A percentile compares a stretch with the other conserved stretches of the same genome.
phyloP scores from a whole-genome alignment of 257 asterid genomes.

The Forsythia viridissima region DNA sequence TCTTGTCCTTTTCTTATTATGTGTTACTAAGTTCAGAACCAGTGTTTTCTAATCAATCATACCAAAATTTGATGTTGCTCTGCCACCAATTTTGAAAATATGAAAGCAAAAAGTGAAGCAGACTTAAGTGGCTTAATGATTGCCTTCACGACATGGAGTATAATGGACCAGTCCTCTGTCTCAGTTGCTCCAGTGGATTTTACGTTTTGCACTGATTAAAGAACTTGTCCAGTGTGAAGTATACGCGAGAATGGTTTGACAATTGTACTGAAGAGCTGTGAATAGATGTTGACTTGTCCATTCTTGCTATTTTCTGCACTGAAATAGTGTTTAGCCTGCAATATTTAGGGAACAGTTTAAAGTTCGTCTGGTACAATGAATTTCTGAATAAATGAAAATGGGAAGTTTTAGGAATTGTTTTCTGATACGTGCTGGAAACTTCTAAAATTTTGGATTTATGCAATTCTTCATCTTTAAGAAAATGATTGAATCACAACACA shows the following conservation, averaged over 20 bases:
- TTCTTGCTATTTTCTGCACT: not conserved
- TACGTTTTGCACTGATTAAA: not conserved
- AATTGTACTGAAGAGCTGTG: too few relatives aligned
- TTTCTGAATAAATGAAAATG: not conserved
- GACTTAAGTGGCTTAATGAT: constrained; percentile 11
- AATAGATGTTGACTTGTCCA: not conserved
- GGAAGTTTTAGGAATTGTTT: not conserved
- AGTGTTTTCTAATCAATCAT: not conserved
- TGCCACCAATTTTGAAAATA: not conserved
- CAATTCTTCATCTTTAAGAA: not conserved
- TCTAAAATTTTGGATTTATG: not conserved
- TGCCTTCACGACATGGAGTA: constrained; percentile 7
- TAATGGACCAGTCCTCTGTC: constrained; percentile 3
- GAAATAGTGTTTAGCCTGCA: too few relatives aligned
- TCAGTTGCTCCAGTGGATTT: not conserved
- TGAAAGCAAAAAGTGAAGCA: constrained; percentile 8
- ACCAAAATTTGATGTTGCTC: constrained; percentile 14
- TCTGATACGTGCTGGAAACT: not conserved
- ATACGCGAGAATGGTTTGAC: not conserved
- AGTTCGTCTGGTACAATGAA: not conserved
- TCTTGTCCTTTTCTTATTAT: not conserved
- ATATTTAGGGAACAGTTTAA: not conserved
- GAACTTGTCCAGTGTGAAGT: not conserved
- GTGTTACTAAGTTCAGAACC: not conserved
- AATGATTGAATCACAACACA: too few relatives aligned